Percentiles rank a stretch among this genome's conserved stretches.
These are phyloP conservation scores for Houttuynia cordata DNA, from an alignment of 164 flowering plant genomes.

Conservation along the genomic window DNA sequence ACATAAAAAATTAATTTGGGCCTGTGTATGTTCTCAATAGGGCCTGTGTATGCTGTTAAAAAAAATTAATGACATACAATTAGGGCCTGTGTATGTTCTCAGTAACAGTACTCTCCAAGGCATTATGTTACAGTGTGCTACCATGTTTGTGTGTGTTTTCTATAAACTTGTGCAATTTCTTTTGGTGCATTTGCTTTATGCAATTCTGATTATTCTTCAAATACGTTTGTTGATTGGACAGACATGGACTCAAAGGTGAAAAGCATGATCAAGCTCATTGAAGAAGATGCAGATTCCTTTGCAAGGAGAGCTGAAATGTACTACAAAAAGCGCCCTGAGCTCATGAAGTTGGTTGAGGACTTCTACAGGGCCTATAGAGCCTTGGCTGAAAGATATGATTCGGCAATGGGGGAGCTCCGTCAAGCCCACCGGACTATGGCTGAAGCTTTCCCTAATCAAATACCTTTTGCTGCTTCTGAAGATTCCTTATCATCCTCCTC, in stretches of 20 bases:
- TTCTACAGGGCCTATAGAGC: conserved; percentile 91
- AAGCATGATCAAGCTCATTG: conserved; percentile 90
- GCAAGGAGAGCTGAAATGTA: conserved; percentile 97
- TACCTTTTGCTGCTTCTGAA: conserved; percentile 36
- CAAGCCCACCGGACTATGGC: conserved; percentile 82
- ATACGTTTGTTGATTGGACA: conserved; percentile 13
- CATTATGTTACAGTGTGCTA: neutral
- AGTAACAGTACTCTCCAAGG: too few species aligned
- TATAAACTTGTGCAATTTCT: neutral
- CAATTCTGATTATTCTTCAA: neutral
- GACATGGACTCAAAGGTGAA: conserved; percentile 87
- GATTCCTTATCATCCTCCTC: conserved; percentile 40
- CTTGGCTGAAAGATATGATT: conserved; percentile 87
- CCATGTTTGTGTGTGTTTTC: neutral
- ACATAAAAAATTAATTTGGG: too few species aligned
- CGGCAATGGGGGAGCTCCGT: conserved; percentile 74
- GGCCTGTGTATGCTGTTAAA: too few species aligned
- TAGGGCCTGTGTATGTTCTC: too few species aligned
- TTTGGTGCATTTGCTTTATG: neutral
- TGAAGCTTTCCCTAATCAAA: conserved; percentile 70
- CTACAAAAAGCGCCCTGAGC: conserved; percentile 89
- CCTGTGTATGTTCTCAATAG: too few species aligned
- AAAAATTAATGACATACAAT: too few species aligned
- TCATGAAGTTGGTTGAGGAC: conserved; percentile 87
- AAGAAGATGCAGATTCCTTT: conserved; percentile 95